Conservation (phyloP, 2,329 filamentous ascomycete species). For the Aspergillus phoenicis region DNA sequence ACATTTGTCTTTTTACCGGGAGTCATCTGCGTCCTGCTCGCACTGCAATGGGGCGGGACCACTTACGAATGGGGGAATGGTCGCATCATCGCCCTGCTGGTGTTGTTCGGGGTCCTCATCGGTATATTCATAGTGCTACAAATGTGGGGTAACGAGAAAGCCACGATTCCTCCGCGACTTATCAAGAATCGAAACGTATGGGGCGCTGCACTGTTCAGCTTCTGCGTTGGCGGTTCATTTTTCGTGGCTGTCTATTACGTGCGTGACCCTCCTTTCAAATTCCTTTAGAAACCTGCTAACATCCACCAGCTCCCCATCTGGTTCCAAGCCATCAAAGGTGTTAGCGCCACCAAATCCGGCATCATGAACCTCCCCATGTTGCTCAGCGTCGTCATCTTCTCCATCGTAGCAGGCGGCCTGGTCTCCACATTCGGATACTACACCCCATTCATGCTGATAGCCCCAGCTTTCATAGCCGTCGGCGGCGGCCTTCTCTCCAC, state of each 20-base stretch:
- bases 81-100: conserved; percentile 35
- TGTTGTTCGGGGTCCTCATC: conserved; percentile 49
- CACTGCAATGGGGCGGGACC: conserved; percentile 55
- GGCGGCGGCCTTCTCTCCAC: conserved; percentile 43
- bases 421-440: conserved; percentile 43
- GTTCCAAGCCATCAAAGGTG: conserved; percentile 46
- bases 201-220: conserved; percentile 43
- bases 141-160: conserved; percentile 41
- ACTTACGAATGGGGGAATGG: conserved; percentile 52
- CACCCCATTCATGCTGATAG: conserved; percentile 43
- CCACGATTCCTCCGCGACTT: conserved; percentile 50
- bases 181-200: conserved; percentile 48
- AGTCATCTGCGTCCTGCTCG: conserved; percentile 49
- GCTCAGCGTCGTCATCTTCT: conserved; percentile 33
- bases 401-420: conserved; percentile 34
- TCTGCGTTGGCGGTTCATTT: conserved; percentile 48
- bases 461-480: conserved; percentile 35
- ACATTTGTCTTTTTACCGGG: conserved; percentile 26
- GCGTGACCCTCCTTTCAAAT: conserved; percentile 3
- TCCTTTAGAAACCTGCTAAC: background rate
- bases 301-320: conserved; percentile 44
- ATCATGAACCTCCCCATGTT: conserved; percentile 43
- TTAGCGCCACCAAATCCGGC: conserved; percentile 38
- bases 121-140: conserved; percentile 41
- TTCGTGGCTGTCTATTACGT: conserved; percentile 51